Evolutionary conservation across 2,329 filamentous ascomycete genomes (phyloP), one percentile per base, ranked within the genome.

Genomic region (Stachybotrys echinatus): DNA sequence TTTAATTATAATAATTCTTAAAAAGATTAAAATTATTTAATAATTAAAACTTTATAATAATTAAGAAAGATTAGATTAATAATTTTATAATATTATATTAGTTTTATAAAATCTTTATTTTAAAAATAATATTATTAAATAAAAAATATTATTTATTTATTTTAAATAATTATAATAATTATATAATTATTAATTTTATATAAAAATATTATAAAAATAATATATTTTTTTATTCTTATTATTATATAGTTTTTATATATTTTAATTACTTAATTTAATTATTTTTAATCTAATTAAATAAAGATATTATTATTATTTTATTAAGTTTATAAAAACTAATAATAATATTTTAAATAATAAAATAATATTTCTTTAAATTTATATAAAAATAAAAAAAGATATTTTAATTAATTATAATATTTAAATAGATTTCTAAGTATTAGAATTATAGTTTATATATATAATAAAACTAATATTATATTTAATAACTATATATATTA

Each of bases 61-160:
- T 52, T 52, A 44, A 34, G 43, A 49, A 51, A 47, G 14, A 46
- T 22, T 47, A 47, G 12, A 37, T 31, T 38, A 44, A 21, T n/a
- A n/a, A 44, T 44, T 21, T 21, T 44, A 44, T 44, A 44, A 23
- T 12, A 14, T 19, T 20, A 44, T n/a, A n/a, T 42, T 17, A 10
- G 19, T 14, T 42, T 42, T n/a, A n/a, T n/a, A n/a, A n/a, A n/a
- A n/a, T n/a, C n/a, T n/a, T n/a, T n/a, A n/a, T n/a, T n/a, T n/a
- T 17, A 17, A 12, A 12, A 10, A 12, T 18, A 8, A 8, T 42
- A 12, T 42, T 10, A 42, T 42, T 42, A 14, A 8, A 17, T 10
- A 17, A 18, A 42, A 12, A 12, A 8, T 42, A 42, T 10, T 12
- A 8, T 42, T 12, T 17, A 20, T 10, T 20, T 42, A 42, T 10